phyloP scores from a whole-genome alignment of 148 eudicot genomes.

The Arbutus unedo region DNA sequence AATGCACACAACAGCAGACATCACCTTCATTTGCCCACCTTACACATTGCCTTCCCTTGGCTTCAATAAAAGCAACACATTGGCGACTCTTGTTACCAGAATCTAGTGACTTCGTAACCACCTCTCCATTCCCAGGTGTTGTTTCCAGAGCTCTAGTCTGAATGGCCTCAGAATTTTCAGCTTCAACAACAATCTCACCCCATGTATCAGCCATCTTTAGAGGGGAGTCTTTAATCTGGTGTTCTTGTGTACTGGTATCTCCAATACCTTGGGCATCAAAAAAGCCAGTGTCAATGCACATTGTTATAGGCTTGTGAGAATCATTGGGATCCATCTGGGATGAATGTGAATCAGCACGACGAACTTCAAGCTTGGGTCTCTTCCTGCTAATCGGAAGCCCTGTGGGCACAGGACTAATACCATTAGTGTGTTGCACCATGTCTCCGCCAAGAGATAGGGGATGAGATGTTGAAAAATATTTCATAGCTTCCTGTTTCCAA shows the following conservation, averaged over 20 bases:
- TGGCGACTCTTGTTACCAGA: conserved; percentile 52
- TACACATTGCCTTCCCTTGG: conserved; percentile 90
- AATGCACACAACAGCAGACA: conserved; percentile 88
- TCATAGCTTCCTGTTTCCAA: conserved; percentile 80
- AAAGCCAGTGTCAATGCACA: conserved; percentile 53
- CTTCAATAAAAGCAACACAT: conserved; percentile 80
- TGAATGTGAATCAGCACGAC: conserved; percentile 81
- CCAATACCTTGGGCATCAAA: conserved; percentile 36
- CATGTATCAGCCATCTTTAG: conserved; percentile 35
- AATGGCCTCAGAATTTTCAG: conserved; percentile 34
- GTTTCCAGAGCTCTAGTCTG: conserved; percentile 28
- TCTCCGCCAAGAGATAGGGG: conserved; percentile 34
- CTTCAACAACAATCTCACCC: conserved; percentile 52
- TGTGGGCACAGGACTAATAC: conserved; percentile 30
- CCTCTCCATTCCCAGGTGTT: conserved; percentile 33
- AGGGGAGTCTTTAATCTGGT: conserved; percentile 17
- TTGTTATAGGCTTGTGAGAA: conserved; percentile 33
- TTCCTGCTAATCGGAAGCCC: conserved; percentile 59
- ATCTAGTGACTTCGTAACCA: conserved; percentile 29
- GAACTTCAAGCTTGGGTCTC: conserved; percentile 97
- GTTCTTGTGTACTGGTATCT: conserved; percentile 25
- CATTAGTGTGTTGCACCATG: conserved; percentile 31
- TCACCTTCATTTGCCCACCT: conserved; percentile 97
- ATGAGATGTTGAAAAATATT: conserved; percentile 55
- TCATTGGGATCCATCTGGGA: conserved; percentile 37